A percentile compares a stretch with the other conserved stretches of the same genome.
Evolutionary conservation across 2,329 filamentous ascomycete species (phyloP).

Genomic region (Chrysoporthe puriensis): DNA sequence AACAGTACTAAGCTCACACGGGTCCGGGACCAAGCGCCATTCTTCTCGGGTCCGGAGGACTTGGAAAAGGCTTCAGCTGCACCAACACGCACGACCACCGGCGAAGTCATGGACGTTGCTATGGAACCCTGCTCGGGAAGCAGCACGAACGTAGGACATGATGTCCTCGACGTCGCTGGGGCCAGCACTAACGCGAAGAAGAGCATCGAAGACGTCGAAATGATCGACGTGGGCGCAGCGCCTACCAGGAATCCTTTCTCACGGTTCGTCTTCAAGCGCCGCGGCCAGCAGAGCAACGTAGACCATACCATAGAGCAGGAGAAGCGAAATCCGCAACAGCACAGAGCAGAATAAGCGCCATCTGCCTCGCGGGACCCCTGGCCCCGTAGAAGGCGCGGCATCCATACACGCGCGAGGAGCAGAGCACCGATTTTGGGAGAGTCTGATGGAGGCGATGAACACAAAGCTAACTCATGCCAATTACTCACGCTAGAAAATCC

Average conservation of each 20-base stretch:
- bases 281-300: neutral
- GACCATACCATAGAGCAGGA: no score
- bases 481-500: neutral
- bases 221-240: conserved; percentile 7
- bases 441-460: no score
- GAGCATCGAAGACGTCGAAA: neutral
- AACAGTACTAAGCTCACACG: neutral
- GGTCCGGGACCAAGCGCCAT: neutral
- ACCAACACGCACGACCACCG: neutral
- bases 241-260: neutral
- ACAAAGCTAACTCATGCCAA: neutral
- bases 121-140: no score
- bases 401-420: no score
- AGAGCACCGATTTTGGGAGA: no score
- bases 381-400: neutral
- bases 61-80: neutral
- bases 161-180: neutral
- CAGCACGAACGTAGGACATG: neutral
- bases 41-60: neutral
- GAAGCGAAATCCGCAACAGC: neutral
- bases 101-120: no score
- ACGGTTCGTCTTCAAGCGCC: conserved; percentile 7
- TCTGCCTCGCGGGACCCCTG: neutral
- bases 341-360: neutral
- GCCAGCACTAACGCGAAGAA: neutral